A percentile compares a stretch with the other conserved stretches of the same genome.
Conservation (phyloP, 345 rosid species). For the Lepidium didymum region DNA sequence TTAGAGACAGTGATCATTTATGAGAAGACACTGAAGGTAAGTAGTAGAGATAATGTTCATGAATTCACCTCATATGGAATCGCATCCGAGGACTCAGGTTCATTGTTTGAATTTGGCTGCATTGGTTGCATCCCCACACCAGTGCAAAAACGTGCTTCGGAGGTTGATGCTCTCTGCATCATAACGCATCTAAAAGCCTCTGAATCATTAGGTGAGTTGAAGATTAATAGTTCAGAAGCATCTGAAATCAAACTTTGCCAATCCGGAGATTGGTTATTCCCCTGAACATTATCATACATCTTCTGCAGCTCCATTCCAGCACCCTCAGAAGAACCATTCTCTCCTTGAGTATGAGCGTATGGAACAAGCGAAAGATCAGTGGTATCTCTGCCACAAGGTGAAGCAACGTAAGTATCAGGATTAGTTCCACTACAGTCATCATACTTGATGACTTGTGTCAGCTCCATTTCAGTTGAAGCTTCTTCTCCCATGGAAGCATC, state of each 20-base stretch:
- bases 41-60: not conserved
- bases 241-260: conserved; percentile 55
- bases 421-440: too few species aligned
- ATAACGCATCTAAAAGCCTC: conserved; percentile 59
- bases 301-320: conserved; percentile 23
- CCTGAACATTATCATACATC: conserved; percentile 27
- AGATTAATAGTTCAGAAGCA: conserved; percentile 44
- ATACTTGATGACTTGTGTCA: conserved; percentile 38
- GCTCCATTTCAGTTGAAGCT: conserved; percentile 39
- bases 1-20: not conserved
- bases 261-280: conserved; percentile 37
- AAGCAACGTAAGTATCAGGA: conserved; percentile 37
- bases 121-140: conserved; percentile 24
- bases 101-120: conserved; percentile 11
- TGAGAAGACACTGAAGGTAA: not conserved
- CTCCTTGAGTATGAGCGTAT: conserved; percentile 22
- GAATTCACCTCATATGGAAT: conserved; percentile 18
- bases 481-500: conserved; percentile 36
- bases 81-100: conserved; percentile 1
- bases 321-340: conserved; percentile 27
- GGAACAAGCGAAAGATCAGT: conserved; percentile 34
- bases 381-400: conserved; percentile 6
- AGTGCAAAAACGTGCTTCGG: conserved; percentile 19
- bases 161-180: conserved; percentile 49
- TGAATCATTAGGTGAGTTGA: conserved; percentile 58